These are phyloP conservation scores for Notholithocarpus densiflorus DNA, from an alignment of 306 rosid species.

Conservation along the genomic window DNA sequence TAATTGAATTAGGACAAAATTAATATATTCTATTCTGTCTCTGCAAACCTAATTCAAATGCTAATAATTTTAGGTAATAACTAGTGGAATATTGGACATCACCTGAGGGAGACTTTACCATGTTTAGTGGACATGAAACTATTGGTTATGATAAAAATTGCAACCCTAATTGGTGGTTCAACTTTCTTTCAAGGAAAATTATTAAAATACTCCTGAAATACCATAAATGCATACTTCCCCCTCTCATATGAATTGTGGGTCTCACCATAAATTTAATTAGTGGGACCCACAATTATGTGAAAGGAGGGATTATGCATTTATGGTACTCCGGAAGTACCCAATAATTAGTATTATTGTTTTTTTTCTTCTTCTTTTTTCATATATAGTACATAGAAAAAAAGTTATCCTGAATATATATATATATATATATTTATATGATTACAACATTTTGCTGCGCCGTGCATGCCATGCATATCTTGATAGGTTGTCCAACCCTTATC, in stretches of 20 bases:
- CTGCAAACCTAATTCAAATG: conserved; percentile 13
- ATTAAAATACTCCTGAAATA: too few relatives aligned
- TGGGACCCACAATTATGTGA: too few relatives aligned
- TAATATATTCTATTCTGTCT: background rate
- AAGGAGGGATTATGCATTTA: too few relatives aligned
- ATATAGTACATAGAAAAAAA: background rate
- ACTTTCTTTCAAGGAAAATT: background rate
- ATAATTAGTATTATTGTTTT: too few relatives aligned
- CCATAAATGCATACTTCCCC: too few relatives aligned
- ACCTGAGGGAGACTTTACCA: background rate
- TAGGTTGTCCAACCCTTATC: background rate
- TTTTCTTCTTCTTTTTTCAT: too few relatives aligned
- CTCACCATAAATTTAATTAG: too few relatives aligned
- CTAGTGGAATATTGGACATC: background rate
- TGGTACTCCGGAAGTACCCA: too few relatives aligned
- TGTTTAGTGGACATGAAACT: background rate
- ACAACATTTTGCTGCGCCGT: background rate
- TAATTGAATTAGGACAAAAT: background rate
- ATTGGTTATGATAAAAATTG: background rate
- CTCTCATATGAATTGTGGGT: too few relatives aligned
- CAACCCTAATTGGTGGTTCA: background rate
- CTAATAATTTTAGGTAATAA: conserved; percentile 21
- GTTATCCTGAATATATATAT: background rate
- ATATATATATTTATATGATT: too few relatives aligned
- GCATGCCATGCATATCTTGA: background rate